phyloP scores from a whole-genome alignment of 225 moss, liverwort and hornwort species.

The Takakia lepidozioides region DNA sequence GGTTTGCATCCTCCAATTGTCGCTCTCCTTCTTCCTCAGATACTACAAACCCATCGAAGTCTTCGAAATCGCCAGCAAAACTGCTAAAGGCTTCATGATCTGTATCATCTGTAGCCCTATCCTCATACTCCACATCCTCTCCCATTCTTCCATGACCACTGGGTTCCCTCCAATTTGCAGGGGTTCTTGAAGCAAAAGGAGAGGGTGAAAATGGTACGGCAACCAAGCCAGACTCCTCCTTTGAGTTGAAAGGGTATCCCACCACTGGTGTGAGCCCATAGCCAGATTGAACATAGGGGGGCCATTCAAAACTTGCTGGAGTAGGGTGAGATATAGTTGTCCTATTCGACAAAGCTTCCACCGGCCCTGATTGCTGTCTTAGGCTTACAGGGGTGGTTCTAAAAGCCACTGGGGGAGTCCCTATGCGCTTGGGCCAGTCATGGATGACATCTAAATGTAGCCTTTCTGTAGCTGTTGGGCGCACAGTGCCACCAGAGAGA shows the following conservation, averaged over 20 bases:
- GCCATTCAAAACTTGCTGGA: slow-evolving; percentile 56
- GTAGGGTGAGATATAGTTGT: slow-evolving; percentile 23
- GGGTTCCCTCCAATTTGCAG: slow-evolving; percentile 20
- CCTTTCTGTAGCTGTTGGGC: slow-evolving; percentile 76
- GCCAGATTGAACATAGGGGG: slow-evolving; percentile 49
- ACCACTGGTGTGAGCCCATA: slow-evolving; percentile 51
- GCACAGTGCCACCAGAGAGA: slow-evolving; percentile 57
- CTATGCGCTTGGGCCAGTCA: slow-evolving; percentile 58
- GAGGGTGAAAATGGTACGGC: slow-evolving; percentile 42
- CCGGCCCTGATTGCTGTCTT: too few species aligned
- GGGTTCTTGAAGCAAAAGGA: slow-evolving; percentile 44
- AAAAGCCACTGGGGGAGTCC: slow-evolving; percentile 35
- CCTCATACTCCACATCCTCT: slow-evolving; percentile 58
- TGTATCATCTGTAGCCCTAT: slow-evolving; percentile 63
- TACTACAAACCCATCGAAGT: slow-evolving; percentile 73
- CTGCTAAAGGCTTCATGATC: slow-evolving; percentile 77
- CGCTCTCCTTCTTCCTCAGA: slow-evolving; percentile 89
- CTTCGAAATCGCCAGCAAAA: slow-evolving; percentile 72
- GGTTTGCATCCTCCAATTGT: slow-evolving; percentile 47
- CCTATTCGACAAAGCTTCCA: slow-evolving; percentile 30
- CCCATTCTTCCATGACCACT: slow-evolving; percentile 40
- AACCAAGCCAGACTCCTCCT: slow-evolving; percentile 45
- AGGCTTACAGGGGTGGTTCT: too few species aligned
- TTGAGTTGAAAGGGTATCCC: slow-evolving; percentile 35
- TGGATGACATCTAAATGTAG: slow-evolving; percentile 76